phyloP scores from a whole-genome alignment of 306 rosid species.

The Dryas drummondii region DNA sequence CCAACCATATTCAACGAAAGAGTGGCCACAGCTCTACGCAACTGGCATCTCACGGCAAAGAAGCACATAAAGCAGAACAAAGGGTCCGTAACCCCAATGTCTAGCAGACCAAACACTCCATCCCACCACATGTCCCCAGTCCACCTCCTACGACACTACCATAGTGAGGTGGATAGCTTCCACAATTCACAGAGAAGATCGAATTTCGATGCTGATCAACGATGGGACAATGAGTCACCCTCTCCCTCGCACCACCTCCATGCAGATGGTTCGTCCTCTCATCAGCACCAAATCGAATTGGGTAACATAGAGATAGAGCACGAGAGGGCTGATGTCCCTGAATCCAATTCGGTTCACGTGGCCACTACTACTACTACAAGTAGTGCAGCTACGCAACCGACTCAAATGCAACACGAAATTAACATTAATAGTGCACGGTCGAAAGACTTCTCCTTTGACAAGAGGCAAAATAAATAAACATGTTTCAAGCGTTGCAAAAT shows the following conservation, averaged over 20 bases:
- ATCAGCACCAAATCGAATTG: conserved; percentile 33
- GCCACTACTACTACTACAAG: not conserved
- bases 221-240: conserved; percentile 40
- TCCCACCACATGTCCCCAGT: conserved; percentile 52
- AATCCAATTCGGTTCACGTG: not conserved
- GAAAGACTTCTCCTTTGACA: conserved; percentile 65
- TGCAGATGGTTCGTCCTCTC: conserved; percentile 25
- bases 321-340: conserved; percentile 11
- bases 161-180: conserved; percentile 50
- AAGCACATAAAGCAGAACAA: conserved; percentile 54
- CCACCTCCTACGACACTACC: conserved; percentile 53
- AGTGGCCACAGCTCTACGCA: conserved; percentile 62
- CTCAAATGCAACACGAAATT: conserved; percentile 22
- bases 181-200: conserved; percentile 40
- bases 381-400: not conserved
- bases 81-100: conserved; percentile 45
- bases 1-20: conserved; percentile 78
- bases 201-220: conserved; percentile 25
- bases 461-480: conserved; percentile 12
- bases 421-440: conserved; percentile 17
- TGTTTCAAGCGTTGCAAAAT: not conserved
- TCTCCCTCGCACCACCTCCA: conserved; percentile 39
- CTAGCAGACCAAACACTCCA: conserved; percentile 58
- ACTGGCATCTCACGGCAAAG: conserved; percentile 72
- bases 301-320: conserved; percentile 6